These are phyloP conservation scores for Aspergillus sp. DNA, from an alignment of 2,329 filamentous ascomycete genomes.

Conservation along the genomic window DNA sequence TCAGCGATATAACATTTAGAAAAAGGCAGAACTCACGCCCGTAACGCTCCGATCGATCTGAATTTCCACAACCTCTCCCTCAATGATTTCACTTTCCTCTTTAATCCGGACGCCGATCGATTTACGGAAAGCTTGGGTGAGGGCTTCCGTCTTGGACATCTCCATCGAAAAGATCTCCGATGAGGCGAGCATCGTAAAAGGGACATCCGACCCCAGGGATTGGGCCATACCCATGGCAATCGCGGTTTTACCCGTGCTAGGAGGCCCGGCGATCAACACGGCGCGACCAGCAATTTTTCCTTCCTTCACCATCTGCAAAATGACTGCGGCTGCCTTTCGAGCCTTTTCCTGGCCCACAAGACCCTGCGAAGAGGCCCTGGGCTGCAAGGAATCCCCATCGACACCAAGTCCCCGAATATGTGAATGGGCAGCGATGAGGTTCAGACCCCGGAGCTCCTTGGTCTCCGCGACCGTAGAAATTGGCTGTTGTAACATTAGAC, in stretches of 20 bases:
- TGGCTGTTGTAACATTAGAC: conserved; percentile 40
- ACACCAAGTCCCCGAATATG: conserved; percentile 96
- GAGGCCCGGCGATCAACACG: conserved; percentile 90
- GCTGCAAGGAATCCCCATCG: conserved; percentile 85
- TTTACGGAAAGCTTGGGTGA: conserved; percentile 98
- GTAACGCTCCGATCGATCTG: conserved; percentile 97
- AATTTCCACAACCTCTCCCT: conserved; percentile 98
- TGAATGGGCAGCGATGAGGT: conserved; percentile 96
- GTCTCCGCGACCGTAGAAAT: conserved; percentile 88
- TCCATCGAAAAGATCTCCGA: conserved; percentile 98
- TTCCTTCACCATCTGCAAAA: conserved; percentile 98
- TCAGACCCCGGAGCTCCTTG: conserved; percentile 93
- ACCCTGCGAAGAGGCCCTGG: conserved; percentile 80
- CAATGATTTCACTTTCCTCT: conserved; percentile 98
- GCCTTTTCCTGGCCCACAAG: conserved; percentile 96
- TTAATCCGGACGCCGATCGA: conserved; percentile 98
- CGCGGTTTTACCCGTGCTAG: conserved; percentile 96
- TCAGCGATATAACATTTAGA: not conserved
- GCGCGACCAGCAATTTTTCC: conserved; percentile 97
- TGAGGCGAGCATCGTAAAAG: conserved; percentile 92
- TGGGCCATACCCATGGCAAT: conserved; percentile 99
- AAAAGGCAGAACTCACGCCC: conserved; percentile 53
- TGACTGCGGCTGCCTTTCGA: conserved; percentile 91
- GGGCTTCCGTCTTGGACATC: conserved; percentile 98
- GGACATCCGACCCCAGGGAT: conserved; percentile 88